Evolutionary conservation across 805 yeast species (phyloP), one percentile per base, ranked within the genome.

Genomic region (Candida cerambycidarum): DNA sequence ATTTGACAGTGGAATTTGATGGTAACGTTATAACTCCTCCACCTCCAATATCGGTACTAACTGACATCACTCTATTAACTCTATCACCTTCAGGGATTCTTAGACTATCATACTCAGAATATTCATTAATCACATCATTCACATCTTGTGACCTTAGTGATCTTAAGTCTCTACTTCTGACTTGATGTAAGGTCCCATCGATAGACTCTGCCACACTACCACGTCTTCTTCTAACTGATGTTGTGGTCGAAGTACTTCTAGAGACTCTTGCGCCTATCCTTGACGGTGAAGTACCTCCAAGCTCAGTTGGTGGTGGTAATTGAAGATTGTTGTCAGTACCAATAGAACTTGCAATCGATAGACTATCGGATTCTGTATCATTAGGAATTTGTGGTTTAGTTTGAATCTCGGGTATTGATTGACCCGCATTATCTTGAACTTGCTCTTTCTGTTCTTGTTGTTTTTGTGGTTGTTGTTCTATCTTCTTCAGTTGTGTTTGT

Each of bases 31-130:
- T 14, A 35, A 40, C n/a, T 2, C 44, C 38, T 7, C 44, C 55
- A 8, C 54, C 46, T 9, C 54, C 58, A n/a, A 56, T 40, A 19
- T 58, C 63, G 34, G 57, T 48, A 5, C 59, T 46, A 2, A 54
- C 60, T 1, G 64, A 48, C 2, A 53, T 50, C 7, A 55, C 36
- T 25, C 52, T 51, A 14, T 44, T 46, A 18, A 55, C 36, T 25
- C 52, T 51, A 14, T 44, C 45, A 18, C 55, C 42, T 9, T 41
- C 36, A 14, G 41, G 35, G 3, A 54, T 41, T 23, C 48, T 53
- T 41, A 68, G 50, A 8, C 60, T 62, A 15, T 73, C 75, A 47
- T 63, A 65, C 45, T 76, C 76, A 2, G 82, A 77, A 47, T 68
- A 71, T 47, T 71, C 75, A 41, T 65, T 61, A 39, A 71, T 69